Percentiles rank a stretch among this genome's conserved stretches.
Conservation (phyloP, 371 early-diverging fungal genomes). For the Parasitella parasitica region DNA sequence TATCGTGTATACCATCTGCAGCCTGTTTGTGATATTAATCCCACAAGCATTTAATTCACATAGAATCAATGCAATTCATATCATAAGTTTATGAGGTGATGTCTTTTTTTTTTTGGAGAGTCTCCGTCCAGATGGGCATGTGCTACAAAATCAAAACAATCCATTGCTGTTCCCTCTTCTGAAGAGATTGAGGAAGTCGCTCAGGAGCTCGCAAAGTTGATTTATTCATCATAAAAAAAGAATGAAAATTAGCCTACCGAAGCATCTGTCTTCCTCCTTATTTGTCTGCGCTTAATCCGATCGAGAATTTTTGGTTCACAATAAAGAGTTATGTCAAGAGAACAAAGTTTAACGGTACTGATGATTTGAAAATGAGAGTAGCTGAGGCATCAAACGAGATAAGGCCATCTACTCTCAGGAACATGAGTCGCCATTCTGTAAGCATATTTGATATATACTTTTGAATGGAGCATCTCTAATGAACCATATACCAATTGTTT, state of each 20-base stretch:
- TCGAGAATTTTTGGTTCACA: neutral
- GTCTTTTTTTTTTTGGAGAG: no score
- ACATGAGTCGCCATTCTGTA: constrained; percentile 1
- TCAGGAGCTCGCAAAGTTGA: neutral
- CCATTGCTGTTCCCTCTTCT: neutral
- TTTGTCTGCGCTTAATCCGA: neutral
- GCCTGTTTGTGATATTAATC: no score
- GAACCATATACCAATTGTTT: neutral
- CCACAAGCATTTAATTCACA: no score
- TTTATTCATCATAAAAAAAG: neutral
- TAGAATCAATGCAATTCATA: no score
- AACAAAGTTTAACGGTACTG: constrained; percentile 2
- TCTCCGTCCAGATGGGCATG: no score
- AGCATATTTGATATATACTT: neutral
- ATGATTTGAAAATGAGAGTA: constrained; percentile 14
- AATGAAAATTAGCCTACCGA: neutral
- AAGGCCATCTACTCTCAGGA: constrained; percentile 5
- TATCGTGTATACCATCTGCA: no score
- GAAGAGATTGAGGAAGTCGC: neutral
- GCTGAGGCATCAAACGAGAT: constrained; percentile 8
- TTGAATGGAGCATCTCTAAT: neutral
- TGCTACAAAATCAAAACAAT: neutral
- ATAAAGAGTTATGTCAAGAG: neutral
- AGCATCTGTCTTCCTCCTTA: neutral
- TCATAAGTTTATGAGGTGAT: no score